Percentiles rank a stretch among this genome's conserved stretches.
phyloP scores from a whole-genome alignment of 164 flowering plant genomes.

The Protea cynaroides region DNA sequence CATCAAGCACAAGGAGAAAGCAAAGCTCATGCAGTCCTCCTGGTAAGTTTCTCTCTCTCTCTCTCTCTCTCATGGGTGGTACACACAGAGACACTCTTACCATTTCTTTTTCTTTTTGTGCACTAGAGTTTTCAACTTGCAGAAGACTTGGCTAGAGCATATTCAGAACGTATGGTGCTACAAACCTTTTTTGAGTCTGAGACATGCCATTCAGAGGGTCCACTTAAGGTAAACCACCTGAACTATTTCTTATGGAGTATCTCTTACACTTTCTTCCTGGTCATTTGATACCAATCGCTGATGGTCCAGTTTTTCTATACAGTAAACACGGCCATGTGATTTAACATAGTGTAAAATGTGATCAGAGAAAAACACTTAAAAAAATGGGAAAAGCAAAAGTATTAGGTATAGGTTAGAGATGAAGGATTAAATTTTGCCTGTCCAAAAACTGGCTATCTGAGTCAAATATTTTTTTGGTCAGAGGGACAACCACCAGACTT shows the following conservation, averaged over 20 bases:
- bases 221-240: conserved; percentile 56
- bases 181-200: conserved; percentile 62
- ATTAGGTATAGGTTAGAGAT: too few species aligned
- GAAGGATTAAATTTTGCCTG: too few species aligned
- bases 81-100: too few species aligned
- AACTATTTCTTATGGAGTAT: neutral
- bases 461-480: too few species aligned
- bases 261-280: neutral
- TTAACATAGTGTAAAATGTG: neutral
- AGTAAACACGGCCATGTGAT: neutral
- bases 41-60: conserved; percentile 32
- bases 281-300: neutral
- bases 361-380: too few species aligned
- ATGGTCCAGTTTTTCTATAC: too few species aligned
- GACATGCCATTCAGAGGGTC: conserved; percentile 35
- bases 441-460: too few species aligned
- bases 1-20: conserved; percentile 52
- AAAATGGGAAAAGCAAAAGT: too few species aligned
- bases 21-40: conserved; percentile 57
- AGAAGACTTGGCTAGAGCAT: conserved; percentile 87
- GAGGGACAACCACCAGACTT: too few species aligned
- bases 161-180: conserved; percentile 57
- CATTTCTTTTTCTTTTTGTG: too few species aligned
- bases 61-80: too few species aligned
- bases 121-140: too few species aligned